A percentile compares a stretch with the other conserved stretches of the same genome.
These are phyloP conservation scores for Penicillium parvum DNA, from an alignment of 495 filamentous ascomycete genomes.

Conservation along the genomic window DNA sequence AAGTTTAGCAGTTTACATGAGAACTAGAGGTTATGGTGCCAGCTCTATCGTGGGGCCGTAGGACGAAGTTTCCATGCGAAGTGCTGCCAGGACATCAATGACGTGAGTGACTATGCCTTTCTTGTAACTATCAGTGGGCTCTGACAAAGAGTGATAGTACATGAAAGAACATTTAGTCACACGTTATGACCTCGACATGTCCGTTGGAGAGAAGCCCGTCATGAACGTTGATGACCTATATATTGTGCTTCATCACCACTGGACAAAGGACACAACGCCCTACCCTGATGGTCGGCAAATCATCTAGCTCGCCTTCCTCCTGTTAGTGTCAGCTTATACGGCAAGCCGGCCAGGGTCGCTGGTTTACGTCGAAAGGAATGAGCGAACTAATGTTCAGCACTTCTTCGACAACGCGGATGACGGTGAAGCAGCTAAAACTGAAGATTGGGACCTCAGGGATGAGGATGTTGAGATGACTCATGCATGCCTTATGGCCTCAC, in stretches of 20 bases:
- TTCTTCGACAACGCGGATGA: conserved; percentile 1
- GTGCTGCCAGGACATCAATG: conserved; percentile 1
- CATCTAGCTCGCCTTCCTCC: conserved; percentile 11
- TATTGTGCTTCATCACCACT: conserved; percentile 11
- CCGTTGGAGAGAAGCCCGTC: conserved; percentile 11
- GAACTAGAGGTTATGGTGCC: conserved; percentile 7
- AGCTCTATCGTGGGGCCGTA: conserved; percentile 11
- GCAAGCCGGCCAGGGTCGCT: conserved; percentile 7
- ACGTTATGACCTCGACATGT: conserved; percentile 10
- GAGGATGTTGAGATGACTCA: too few relatives aligned
- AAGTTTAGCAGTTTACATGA: conserved; percentile 10
- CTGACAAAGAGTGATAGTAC: conserved; percentile 6
- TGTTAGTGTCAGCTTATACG: conserved; percentile 11
- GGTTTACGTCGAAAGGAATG: conserved; percentile 6
- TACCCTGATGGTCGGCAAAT: conserved; percentile 12
- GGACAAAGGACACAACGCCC: conserved; percentile 7
- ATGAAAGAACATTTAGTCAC: conserved; percentile 11
- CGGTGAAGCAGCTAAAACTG: neutral
- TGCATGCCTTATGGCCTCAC: too few relatives aligned
- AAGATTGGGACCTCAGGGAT: conserved; percentile 5
- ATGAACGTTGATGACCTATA: conserved; percentile 16
- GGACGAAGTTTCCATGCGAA: conserved; percentile 10
- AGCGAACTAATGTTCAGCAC: conserved; percentile 3
- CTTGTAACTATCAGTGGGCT: neutral
- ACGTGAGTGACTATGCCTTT: conserved; percentile 1